These are phyloP conservation scores for Carex myosuroides DNA, from an alignment of 176 grass and related monocot species.

Conservation along the genomic window DNA sequence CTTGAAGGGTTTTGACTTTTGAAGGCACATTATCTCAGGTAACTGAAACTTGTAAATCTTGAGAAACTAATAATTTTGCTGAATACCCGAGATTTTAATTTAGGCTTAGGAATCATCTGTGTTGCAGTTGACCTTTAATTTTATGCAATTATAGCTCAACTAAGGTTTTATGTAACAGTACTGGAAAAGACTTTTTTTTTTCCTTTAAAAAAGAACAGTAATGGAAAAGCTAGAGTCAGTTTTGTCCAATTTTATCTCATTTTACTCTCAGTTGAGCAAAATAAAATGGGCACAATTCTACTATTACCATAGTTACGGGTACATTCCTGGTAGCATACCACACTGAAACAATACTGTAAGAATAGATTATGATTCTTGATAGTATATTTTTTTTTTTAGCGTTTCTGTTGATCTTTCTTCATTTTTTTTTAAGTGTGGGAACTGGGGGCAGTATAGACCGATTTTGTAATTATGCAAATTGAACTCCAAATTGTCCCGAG, in stretches of 20 bases:
- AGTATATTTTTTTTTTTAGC: not conserved
- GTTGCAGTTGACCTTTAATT: not conserved
- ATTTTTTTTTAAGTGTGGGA: not conserved
- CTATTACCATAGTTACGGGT: not conserved
- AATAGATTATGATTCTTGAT: not conserved
- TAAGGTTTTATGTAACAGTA: not conserved
- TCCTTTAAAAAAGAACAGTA: not conserved
- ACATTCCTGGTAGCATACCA: not conserved
- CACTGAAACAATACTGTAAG: not conserved
- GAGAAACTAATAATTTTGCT: not conserved
- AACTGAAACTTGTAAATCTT: not conserved
- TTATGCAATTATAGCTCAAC: not conserved
- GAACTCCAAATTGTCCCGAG: not conserved
- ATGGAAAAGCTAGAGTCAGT: not conserved
- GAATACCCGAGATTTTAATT: not conserved
- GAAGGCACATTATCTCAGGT: not conserved
- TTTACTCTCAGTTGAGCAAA: not conserved
- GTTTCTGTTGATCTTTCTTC: not conserved
- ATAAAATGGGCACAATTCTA: not conserved
- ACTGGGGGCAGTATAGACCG: not conserved
- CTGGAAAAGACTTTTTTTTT: not conserved
- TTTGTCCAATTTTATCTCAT: not conserved
- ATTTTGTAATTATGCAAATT: not conserved
- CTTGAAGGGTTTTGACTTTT: not conserved
- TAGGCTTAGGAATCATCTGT: not conserved